Base-by-base conservation (phyloP, 768 basidiomycete species). In the Coprinopsis strossmayeri region DNA sequence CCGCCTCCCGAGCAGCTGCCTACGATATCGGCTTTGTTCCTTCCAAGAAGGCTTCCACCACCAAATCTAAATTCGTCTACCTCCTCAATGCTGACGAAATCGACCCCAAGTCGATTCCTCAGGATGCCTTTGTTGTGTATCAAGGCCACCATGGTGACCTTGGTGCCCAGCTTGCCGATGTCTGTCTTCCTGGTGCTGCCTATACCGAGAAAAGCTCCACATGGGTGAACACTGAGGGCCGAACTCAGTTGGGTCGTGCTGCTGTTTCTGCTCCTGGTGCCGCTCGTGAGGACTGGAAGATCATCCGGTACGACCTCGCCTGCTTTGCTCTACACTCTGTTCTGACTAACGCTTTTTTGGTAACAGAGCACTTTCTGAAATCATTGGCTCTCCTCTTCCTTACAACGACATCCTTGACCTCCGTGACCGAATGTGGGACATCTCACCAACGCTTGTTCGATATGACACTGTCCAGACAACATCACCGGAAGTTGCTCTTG, bases 111-210 rank as follows among this genome's bases (percentile, higher is more conserved):
- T 80, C 86, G 2, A 94, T 99, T 51, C 94, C 96, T 25, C 71
- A 78, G 49, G 80, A 91, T 57, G 92, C 95, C 2, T 98, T 98
- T 59, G 94, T 98, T 39, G 95, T 99, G 12, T 99, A 99, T 66
- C 96, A 98, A 61, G 96, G 96, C 28, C 94, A 97, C 65, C 96
- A 99, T 61, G 96, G 96, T 58, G 96, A 99, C 64, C 73, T 91
- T 47, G 95, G 96, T 28, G 96, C 96, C 2, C 90, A 92, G 59
- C 82, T 93, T 20, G 96, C 96, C n/a, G 96, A 99, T 61, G 92
- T 98, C 50, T 91, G 89, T 64, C 71, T 98, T 15, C 96, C 96
- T 13, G 91, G 78, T 5, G 79, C 86, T 13, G 96, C 96, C 2
- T 97, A 96, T 69, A 98, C 95, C 2, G 96, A 98, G 71, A 79